These are phyloP conservation scores for Typha latifolia DNA, from an alignment of 176 grass and related monocot species.

Conservation along the genomic window DNA sequence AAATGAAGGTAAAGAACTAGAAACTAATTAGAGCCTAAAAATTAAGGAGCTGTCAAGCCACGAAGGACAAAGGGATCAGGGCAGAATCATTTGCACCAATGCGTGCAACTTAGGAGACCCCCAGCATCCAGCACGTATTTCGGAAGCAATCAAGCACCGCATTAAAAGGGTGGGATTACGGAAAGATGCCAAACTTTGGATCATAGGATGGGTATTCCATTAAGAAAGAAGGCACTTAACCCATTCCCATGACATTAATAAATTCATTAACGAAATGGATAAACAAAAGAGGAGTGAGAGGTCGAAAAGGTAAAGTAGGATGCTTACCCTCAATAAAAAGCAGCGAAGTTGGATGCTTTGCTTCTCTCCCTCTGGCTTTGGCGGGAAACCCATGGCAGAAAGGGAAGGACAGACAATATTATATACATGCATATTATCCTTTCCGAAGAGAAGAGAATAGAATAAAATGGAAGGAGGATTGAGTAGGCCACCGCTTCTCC, in stretches of 20 bases:
- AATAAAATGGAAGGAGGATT: too few relatives aligned
- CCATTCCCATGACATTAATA: background rate
- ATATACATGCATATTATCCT: too few relatives aligned
- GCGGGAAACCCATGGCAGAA: background rate
- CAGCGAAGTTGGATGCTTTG: conserved; percentile 13
- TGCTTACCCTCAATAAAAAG: conserved; percentile 38
- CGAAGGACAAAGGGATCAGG: too few relatives aligned
- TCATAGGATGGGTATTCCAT: conserved; percentile 11
- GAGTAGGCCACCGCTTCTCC: too few relatives aligned
- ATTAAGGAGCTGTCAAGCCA: too few relatives aligned
- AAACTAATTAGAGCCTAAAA: too few relatives aligned
- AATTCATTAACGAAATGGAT: background rate
- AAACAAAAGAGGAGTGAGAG: background rate
- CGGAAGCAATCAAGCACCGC: conserved; percentile 4
- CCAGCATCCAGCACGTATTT: background rate
- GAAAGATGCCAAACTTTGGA: conserved; percentile 41
- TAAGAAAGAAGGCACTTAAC: conserved; percentile 9
- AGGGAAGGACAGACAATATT: too few relatives aligned
- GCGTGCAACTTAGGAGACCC: background rate
- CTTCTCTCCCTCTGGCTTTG: background rate
- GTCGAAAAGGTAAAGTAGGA: conserved; percentile 26
- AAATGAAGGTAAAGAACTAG: too few relatives aligned
- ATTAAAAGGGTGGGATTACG: conserved; percentile 6
- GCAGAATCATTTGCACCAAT: background rate
- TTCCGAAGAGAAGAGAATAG: too few relatives aligned